Conservation (phyloP, 2,329 filamentous ascomycete species). For the Fusarium palustre region DNA sequence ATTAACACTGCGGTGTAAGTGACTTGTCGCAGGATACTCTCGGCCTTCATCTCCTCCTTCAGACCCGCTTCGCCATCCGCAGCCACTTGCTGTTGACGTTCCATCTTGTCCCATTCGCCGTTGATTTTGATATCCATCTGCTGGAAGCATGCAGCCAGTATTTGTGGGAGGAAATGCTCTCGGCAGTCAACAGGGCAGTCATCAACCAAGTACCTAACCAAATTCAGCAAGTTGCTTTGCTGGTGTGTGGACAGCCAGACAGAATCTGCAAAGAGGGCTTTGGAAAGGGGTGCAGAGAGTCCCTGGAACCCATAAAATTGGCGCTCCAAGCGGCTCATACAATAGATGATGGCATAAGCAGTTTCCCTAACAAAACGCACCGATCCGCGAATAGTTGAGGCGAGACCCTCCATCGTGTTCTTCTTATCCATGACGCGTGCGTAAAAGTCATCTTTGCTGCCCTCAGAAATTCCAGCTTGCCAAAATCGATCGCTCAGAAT, state of each 20-base stretch:
- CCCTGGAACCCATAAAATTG: conserved; percentile 93
- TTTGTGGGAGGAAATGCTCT: conserved; percentile 83
- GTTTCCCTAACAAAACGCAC: conserved; percentile 92
- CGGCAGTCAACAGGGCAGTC: conserved; percentile 86
- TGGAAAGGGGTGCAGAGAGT: conserved; percentile 83
- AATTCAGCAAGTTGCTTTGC: conserved; percentile 89
- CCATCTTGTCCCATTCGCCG: conserved; percentile 85
- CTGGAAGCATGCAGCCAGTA: conserved; percentile 83
- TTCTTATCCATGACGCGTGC: conserved; percentile 90
- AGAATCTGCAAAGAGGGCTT: conserved; percentile 85
- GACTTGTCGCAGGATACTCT: conserved; percentile 92
- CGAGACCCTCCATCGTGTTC: conserved; percentile 89
- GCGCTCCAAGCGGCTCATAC: conserved; percentile 86
- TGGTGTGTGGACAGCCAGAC: conserved; percentile 90
- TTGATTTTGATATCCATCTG: conserved; percentile 91
- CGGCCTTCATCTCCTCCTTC: conserved; percentile 96
- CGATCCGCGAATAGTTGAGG: conserved; percentile 89
- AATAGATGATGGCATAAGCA: conserved; percentile 93
- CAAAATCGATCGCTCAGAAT: conserved; percentile 96
- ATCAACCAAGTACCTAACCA: conserved; percentile 89
- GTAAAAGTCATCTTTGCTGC: conserved; percentile 97
- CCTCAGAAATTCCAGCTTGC: conserved; percentile 96
- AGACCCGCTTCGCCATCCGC: conserved; percentile 79
- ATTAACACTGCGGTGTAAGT: conserved; percentile 94
- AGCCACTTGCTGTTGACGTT: conserved; percentile 69